Evolutionary conservation across 805 yeast genomes (phyloP), one percentile per base, ranked within the genome.

Genomic region (Saccharomycopsis amapae): DNA sequence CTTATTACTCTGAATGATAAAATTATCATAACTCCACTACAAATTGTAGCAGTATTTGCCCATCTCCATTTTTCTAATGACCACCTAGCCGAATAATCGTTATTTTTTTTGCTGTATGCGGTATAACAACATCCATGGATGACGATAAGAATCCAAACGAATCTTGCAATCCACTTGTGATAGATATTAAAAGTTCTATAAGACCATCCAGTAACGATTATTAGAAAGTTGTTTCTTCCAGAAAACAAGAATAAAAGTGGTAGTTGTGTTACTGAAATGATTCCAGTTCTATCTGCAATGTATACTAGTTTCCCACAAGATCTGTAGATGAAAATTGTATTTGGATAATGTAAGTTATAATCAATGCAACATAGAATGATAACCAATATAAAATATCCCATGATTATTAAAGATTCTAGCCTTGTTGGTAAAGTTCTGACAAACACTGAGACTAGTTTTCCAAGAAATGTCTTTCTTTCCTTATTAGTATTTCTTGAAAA

Each of bases 221-320:
- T 46, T 9, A 63, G 49, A 19, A 63, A 49, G 45, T 66, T 64
- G 38, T 63, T 64, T 51, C 71, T 54, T 0, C 66, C 55, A n/a
- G 67, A 55, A 49, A 67, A 66, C 30, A 61, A 42, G 45, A 60
- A 60, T 5, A 63, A 49, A 24, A 67, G 41, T 5, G 71, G 71
- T 18, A 66, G 46, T 45, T 66, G 71, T 26, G 55, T 55, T 1
- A 64, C 63, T 2, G 71, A 69, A 23, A 72, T 52, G 4, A 72
- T 72, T 1, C 76, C 78, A 0, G 72, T 60, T 53, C 77, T 59
- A 55, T 73, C 76, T 3, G 73, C 76, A 3, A 63, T 46, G 26
- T 57, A 56, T 23, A 65, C 65, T 44, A 56, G 55, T 12, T 40
- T 46, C 34, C 59, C 62, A 5, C 64, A 63, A 26, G 45, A 54